Conservation (phyloP, 768 basidiomycete genomes). For the Rhizopogon roseolus region DNA sequence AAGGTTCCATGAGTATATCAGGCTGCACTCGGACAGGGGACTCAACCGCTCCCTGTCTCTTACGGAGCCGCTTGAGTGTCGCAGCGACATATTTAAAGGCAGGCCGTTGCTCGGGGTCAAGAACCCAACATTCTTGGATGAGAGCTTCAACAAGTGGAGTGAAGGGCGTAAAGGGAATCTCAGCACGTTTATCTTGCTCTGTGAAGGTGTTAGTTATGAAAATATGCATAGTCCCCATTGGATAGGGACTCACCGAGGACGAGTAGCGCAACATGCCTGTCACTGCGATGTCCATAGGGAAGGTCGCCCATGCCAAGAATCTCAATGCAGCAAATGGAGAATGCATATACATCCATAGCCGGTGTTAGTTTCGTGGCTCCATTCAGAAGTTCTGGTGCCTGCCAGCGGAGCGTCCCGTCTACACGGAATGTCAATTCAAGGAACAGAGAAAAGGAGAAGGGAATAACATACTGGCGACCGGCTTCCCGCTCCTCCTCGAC, state of each 20-base stretch:
- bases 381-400: constrained; percentile 60
- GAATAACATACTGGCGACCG: constrained; percentile 39
- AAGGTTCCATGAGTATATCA: constrained; percentile 13
- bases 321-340: constrained; percentile 60
- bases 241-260: constrained; percentile 40
- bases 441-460: not conserved
- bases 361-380: constrained; percentile 44
- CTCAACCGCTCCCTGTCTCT: constrained; percentile 29
- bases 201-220: constrained; percentile 6
- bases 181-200: constrained; percentile 51
- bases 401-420: constrained; percentile 71
- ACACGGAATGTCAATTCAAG: not conserved
- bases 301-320: constrained; percentile 57
- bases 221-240: constrained; percentile 4
- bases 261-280: constrained; percentile 44
- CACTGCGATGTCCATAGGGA: constrained; percentile 51
- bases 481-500: constrained; percentile 50
- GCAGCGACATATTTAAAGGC: constrained; percentile 44
- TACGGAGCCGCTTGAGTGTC: constrained; percentile 42
- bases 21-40: constrained; percentile 23
- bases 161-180: constrained; percentile 36
- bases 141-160: constrained; percentile 34
- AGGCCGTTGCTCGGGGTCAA: constrained; percentile 45
- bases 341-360: constrained; percentile 66
- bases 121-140: constrained; percentile 53